These are phyloP conservation scores for Penicillium sp. DNA, from an alignment of 2,329 filamentous ascomycete genomes.

Conservation along the genomic window DNA sequence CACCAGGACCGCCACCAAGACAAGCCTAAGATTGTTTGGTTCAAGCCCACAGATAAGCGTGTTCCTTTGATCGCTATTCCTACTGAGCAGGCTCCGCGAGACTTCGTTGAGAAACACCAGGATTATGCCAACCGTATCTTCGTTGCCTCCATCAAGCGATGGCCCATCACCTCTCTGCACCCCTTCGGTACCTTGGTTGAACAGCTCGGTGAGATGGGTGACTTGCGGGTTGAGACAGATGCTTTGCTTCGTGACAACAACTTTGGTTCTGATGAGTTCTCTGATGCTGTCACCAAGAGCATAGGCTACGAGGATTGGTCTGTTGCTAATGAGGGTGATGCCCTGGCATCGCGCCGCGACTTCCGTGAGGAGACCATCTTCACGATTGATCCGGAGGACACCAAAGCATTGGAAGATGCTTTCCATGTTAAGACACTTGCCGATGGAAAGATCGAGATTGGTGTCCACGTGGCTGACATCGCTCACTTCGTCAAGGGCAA, in stretches of 20 bases:
- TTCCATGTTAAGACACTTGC: slow-evolving; percentile 83
- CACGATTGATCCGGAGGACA: slow-evolving; percentile 87
- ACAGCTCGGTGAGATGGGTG: slow-evolving; percentile 94
- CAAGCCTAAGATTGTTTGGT: slow-evolving; percentile 99
- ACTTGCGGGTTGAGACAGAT: slow-evolving; percentile 96
- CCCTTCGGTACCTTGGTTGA: slow-evolving; percentile 97
- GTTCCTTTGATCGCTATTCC: slow-evolving; percentile 97
- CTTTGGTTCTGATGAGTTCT: slow-evolving; percentile 96
- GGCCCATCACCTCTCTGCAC: slow-evolving; percentile 99
- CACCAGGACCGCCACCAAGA: slow-evolving; percentile 86
- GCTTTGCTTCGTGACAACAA: slow-evolving; percentile 97
- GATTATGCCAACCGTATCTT: slow-evolving; percentile 98
- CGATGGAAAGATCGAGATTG: slow-evolving; percentile 88
- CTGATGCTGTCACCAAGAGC: slow-evolving; percentile 90
- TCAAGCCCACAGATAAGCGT: slow-evolving; percentile 99
- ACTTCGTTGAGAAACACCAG: slow-evolving; percentile 98
- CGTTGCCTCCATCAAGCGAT: slow-evolving; percentile 97
- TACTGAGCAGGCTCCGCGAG: slow-evolving; percentile 93
- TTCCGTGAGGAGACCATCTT: slow-evolving; percentile 87
- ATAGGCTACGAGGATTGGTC: slow-evolving; percentile 93
- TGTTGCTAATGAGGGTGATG: slow-evolving; percentile 77
- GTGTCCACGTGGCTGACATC: slow-evolving; percentile 92
- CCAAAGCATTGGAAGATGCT: slow-evolving; percentile 85
- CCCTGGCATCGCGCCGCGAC: slow-evolving; percentile 76
- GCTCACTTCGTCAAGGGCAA: slow-evolving; percentile 96